Evolutionary conservation across 2,329 filamentous ascomycete genomes (phyloP), one percentile per base, ranked within the genome.

Genomic region (Calonectria honghensis): DNA sequence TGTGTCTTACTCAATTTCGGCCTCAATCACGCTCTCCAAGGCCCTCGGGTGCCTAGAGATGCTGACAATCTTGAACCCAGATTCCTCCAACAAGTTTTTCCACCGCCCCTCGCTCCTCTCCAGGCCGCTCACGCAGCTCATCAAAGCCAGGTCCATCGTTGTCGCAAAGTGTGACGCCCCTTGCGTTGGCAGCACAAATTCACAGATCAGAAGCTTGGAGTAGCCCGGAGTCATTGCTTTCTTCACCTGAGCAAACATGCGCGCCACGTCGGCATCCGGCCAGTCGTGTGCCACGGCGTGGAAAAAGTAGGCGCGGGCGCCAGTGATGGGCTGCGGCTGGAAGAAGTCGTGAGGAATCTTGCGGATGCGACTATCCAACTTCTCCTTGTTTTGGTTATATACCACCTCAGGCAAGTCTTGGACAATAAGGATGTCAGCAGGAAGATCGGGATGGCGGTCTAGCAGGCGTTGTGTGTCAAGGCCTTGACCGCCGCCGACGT

Each of bases 181-280:
- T 39, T 37, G 32, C 18, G 32, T 10, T 14, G 54, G 54, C 54
- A 59, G 9, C 20, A 59, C 54, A 24, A 59, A 20, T 10, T 59
- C 54, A 10, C n/a, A 59, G 3, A 59, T 24, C 4, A 59, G 18
- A 32, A 59, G 54, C 54, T 59, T 59, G 31, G 54, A 59, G 52
- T 57, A 57, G 18, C 52, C 52, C 9, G 31, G 54, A 4, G 31
- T 14, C 32, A 59, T 59, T 20, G 27, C 32, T 32, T 59, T 59
- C 14, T 59, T 59, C 20, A 59, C 31, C 31, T 59, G 10, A 13
- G 32, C 10, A 37, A 59, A 59, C 31, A 59, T 59, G 10, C 32
- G 54, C 6, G 54, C 54, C 20, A 59, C 54, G 20, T 59, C 54
- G 6, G 20, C 54, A 59, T 59, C 54, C 31, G 54, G 54, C 54